Evolutionary conservation across 306 rosid genomes (phyloP).

Genomic region (Trifolium pratense): DNA sequence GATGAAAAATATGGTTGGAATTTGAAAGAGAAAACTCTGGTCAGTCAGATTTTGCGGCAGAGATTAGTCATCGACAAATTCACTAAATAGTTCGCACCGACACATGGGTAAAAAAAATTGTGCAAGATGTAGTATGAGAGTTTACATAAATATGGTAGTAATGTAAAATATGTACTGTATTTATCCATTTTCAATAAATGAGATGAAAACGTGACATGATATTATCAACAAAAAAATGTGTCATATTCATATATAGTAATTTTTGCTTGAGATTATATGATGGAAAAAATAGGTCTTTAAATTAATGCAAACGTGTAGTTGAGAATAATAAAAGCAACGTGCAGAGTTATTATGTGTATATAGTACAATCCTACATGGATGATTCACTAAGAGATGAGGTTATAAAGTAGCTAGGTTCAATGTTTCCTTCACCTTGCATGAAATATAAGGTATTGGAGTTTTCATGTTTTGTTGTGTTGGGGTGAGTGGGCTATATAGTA

Average conservation of each 20-base stretch:
- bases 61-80: not conserved
- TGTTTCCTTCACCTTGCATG: constrained; percentile 6
- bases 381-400: not conserved
- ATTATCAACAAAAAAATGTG: not conserved
- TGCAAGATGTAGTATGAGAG: not conserved
- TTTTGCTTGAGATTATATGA: not conserved
- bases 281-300: not conserved
- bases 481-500: not conserved
- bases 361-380: not conserved
- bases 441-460: not conserved
- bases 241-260: too few species aligned
- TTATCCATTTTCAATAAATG: constrained; percentile 20
- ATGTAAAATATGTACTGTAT: constrained; percentile 9
- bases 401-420: constrained; percentile 5
- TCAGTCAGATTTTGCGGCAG: not conserved
- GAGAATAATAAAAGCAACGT: not conserved
- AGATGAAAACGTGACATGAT: not conserved
- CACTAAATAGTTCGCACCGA: not conserved
- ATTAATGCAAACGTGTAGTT: not conserved
- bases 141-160: not conserved
- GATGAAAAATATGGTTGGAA: too few species aligned
- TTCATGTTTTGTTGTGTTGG: constrained; percentile 1
- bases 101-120: not conserved
- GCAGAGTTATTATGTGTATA: not conserved
- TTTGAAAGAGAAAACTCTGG: not conserved